Evolutionary conservation across 768 basidiomycete genomes (phyloP).

Genomic region (Candolleomyces aberdarensis): DNA sequence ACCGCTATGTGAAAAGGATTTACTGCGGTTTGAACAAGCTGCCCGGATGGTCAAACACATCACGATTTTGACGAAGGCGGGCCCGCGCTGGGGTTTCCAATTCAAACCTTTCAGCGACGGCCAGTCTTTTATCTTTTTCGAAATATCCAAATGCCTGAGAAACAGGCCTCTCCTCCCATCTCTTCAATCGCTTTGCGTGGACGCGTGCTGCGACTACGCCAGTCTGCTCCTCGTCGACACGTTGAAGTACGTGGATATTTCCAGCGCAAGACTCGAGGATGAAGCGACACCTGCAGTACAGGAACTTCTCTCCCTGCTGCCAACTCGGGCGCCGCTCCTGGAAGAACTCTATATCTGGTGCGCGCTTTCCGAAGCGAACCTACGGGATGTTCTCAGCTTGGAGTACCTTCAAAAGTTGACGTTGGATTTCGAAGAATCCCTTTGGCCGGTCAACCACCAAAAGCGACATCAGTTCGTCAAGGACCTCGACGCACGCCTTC

Average conservation of each 20-base stretch:
- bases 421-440: background rate
- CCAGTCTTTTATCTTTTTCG: background rate
- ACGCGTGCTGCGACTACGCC: background rate
- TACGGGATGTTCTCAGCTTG: background rate
- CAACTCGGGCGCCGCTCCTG: background rate
- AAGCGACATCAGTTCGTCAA: no score
- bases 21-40: background rate
- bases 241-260: background rate
- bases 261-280: background rate
- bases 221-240: background rate
- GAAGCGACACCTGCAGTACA: background rate
- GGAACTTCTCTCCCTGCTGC: background rate
- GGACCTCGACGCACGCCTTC: no score
- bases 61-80: background rate
- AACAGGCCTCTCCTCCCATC: background rate
- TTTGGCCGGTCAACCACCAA: no score
- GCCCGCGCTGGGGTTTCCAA: background rate
- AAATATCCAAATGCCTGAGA: background rate
- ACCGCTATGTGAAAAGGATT: background rate
- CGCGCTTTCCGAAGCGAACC: background rate
- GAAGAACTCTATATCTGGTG: background rate
- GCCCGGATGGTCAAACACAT: background rate
- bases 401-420: background rate
- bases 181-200: background rate
- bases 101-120: no score